Evolutionary conservation across 371 early-diverging fungal genomes (phyloP).

Genomic region (Syncephalastrum racemosum): DNA sequence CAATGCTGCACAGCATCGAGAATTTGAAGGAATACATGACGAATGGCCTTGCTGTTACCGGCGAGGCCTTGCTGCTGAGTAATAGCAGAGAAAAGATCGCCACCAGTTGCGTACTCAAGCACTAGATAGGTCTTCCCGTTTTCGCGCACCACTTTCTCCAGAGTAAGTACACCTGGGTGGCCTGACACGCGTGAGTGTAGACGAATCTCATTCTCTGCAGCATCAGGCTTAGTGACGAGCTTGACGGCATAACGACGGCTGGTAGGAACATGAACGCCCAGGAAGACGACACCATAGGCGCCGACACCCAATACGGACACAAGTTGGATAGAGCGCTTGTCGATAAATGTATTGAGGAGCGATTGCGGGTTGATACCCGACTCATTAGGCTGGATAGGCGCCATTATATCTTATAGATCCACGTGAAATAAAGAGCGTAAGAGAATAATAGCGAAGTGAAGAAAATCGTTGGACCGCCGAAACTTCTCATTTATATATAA

Average conservation of each 20-base stretch:
- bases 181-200: constrained; percentile 61
- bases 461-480: no score
- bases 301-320: constrained; percentile 66
- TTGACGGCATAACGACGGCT: constrained; percentile 64
- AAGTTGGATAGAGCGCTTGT: constrained; percentile 35
- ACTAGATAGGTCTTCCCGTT: constrained; percentile 61
- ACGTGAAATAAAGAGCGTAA: no score
- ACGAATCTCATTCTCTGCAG: constrained; percentile 58
- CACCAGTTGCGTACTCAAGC: constrained; percentile 67
- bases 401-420: no score
- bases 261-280: constrained; percentile 42
- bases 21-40: constrained; percentile 55
- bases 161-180: constrained; percentile 66
- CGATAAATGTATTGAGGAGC: constrained; percentile 31
- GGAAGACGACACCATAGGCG: constrained; percentile 71
- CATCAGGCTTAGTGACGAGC: constrained; percentile 51
- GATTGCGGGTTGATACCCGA: constrained; percentile 15
- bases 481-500: no score
- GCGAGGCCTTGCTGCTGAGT: constrained; percentile 50
- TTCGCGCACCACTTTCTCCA: constrained; percentile 64
- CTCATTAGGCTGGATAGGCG: no score
- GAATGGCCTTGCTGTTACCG: constrained; percentile 43
- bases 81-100: constrained; percentile 65
- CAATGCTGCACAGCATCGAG: constrained; percentile 55
- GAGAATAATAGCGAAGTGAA: no score